These are phyloP conservation scores for Xylaria polymorpha DNA, from an alignment of 2,329 filamentous ascomycete genomes.

Conservation along the genomic window DNA sequence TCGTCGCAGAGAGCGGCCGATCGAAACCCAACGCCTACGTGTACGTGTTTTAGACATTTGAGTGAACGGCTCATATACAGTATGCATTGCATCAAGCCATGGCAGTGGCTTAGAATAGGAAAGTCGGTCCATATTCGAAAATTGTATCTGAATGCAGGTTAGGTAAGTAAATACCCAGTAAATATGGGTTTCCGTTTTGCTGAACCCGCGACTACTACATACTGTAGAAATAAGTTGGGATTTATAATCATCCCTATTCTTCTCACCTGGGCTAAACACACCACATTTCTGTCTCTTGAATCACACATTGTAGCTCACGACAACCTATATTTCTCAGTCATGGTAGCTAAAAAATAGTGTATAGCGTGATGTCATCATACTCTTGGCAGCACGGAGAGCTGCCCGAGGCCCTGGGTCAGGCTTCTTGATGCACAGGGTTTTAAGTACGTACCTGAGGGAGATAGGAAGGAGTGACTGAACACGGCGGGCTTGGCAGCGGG, in stretches of 20 bases:
- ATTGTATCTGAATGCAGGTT: slow-evolving; percentile 5
- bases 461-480: background rate
- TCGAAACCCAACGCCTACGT: slow-evolving; percentile 2
- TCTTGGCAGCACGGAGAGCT: background rate
- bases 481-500: slow-evolving; percentile 12
- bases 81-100: background rate
- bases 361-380: slow-evolving; percentile 9
- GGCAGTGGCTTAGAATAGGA: background rate
- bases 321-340: background rate
- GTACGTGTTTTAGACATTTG: background rate
- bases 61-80: background rate
- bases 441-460: no score
- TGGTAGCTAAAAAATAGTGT: background rate
- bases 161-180: background rate
- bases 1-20: slow-evolving; percentile 3
- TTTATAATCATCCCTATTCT: background rate
- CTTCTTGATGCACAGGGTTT: background rate
- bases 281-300: background rate
- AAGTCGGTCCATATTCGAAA: background rate
- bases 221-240: background rate
- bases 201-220: background rate
- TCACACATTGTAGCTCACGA: background rate
- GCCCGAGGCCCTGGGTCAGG: no score
- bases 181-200: background rate
- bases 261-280: background rate